Base-by-base conservation (phyloP, 371 early-diverging fungal genomes). In the Mortierella sp. region DNA sequence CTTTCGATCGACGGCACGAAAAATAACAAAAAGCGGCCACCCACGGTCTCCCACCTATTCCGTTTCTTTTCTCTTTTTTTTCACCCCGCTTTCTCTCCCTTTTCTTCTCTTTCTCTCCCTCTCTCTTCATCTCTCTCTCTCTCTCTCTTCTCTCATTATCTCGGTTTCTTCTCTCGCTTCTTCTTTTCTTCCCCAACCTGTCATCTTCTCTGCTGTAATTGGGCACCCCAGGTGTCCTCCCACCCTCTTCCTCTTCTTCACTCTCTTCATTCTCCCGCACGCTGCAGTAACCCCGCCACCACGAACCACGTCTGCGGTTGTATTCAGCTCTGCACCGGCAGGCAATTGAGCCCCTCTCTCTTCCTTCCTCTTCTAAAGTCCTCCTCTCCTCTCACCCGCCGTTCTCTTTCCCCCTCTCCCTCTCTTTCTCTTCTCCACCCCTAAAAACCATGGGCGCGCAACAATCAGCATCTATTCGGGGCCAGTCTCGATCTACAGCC, bases 401-500 rank as follows among this genome's bases (percentile, higher is more conserved):
- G 16, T 51, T 9, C 21, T n/a, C 45, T 25, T 58, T 44, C 30
- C 21, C 37, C 4, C 43, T 11, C 15, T 43, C 59, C n/a, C 51
- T 51, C 9, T 43, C 14, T 26, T 30, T 50, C 46, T 45, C n/a
- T 23, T 57, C n/a, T 37, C 2, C 23, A 15, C 5, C 19, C 26
- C 21, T 26, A 43, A 18, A 44, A 26, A 23, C 62, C 53, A 75
- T 75, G 75, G 75, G 75, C 15, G 50, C 66, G 19, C 70, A 68
- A 29, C 60, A 70, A 6, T 75, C 75, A 15, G 66, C 64, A 51
- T 50, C 47, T 44, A 57, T 47, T 61, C 64, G 57, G 44, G 55
- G 30, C 52, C 59, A 45, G 46, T 63, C 67, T 2, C 62, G 73
- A 28, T 57, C 75, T 15, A 47, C 62, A 9, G 62, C 70, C 2